phyloP scores from a whole-genome alignment of 495 filamentous ascomycete genomes.

The Aspergillus egyptiacus region DNA sequence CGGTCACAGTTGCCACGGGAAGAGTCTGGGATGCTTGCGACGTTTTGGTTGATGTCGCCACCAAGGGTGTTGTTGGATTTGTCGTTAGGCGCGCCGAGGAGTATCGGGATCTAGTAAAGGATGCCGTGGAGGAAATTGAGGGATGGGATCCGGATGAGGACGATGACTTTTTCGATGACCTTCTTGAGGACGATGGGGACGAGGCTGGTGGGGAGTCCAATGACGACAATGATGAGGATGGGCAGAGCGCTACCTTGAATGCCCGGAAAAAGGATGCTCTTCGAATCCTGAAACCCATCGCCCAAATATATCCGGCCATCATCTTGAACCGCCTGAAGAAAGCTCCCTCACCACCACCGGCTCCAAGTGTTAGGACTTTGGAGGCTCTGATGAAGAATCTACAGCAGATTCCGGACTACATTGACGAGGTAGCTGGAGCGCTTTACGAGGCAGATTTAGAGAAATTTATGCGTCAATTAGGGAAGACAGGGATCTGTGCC shows the following conservation, averaged over 20 bases:
- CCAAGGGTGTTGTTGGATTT: constrained; percentile 59
- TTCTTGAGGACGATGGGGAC: constrained; percentile 32
- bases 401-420: constrained; percentile 35
- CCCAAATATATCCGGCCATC: constrained; percentile 39
- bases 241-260: constrained; percentile 26
- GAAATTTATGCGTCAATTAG: constrained; percentile 24
- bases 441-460: constrained; percentile 40
- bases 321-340: constrained; percentile 33
- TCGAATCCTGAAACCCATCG: constrained; percentile 38
- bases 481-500: constrained; percentile 24
- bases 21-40: constrained; percentile 65
- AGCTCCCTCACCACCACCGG: constrained; percentile 8
- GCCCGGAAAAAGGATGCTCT: constrained; percentile 35
- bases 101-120: constrained; percentile 65
- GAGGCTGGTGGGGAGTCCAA: constrained; percentile 36
- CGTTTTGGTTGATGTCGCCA: constrained; percentile 52
- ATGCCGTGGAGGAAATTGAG: constrained; percentile 77
- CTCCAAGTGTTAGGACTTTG: constrained; percentile 17
- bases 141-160: constrained; percentile 72
- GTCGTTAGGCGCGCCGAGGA: constrained; percentile 56
- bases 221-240: constrained; percentile 27
- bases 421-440: constrained; percentile 46
- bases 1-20: constrained; percentile 39
- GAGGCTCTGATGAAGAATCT: constrained; percentile 30
- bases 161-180: constrained; percentile 47